Evolutionary conservation across 2,329 filamentous ascomycete species (phyloP).

Genomic region (Lanzia echinophila): DNA sequence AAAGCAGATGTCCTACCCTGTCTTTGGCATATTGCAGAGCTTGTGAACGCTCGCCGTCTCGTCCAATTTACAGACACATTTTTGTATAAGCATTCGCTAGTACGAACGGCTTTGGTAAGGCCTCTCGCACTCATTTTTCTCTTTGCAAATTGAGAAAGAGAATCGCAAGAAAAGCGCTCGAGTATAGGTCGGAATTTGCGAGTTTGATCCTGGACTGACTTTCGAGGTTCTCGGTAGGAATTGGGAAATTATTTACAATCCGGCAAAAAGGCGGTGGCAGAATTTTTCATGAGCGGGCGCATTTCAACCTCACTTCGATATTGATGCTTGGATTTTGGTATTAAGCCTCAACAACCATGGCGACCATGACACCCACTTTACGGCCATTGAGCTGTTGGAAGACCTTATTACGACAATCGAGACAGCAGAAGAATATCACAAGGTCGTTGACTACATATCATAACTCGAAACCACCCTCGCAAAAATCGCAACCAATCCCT

Average conservation of each 20-base stretch:
- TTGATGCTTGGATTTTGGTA: background rate
- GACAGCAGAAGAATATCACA: constrained; percentile 40
- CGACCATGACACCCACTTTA: constrained; percentile 33
- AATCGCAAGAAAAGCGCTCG: background rate
- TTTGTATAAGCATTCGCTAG: constrained; percentile 17
- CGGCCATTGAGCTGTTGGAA: constrained; percentile 69
- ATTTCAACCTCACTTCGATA: constrained; percentile 12
- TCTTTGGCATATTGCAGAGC: constrained; percentile 20
- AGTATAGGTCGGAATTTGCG: background rate
- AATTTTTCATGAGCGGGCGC: constrained; percentile 16
- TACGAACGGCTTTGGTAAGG: constrained; percentile 13
- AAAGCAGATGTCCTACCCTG: constrained; percentile 17
- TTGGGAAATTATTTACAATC: too few species aligned
- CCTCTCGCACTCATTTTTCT: constrained; percentile 17
- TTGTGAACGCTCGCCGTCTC: constrained; percentile 25
- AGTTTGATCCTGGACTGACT: too few species aligned
- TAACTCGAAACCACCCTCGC: constrained; percentile 30
- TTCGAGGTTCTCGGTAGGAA: too few species aligned
- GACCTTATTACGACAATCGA: constrained; percentile 51
- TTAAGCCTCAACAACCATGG: constrained; percentile 20
- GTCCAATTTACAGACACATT: constrained; percentile 4
- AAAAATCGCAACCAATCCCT: constrained; percentile 12
- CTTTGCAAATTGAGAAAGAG: background rate
- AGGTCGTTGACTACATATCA: constrained; percentile 46
- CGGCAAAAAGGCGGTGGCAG: constrained; percentile 5